phyloP scores from a whole-genome alignment of 192 early-diverging fungal genomes.

The Coemansia sp. region DNA sequence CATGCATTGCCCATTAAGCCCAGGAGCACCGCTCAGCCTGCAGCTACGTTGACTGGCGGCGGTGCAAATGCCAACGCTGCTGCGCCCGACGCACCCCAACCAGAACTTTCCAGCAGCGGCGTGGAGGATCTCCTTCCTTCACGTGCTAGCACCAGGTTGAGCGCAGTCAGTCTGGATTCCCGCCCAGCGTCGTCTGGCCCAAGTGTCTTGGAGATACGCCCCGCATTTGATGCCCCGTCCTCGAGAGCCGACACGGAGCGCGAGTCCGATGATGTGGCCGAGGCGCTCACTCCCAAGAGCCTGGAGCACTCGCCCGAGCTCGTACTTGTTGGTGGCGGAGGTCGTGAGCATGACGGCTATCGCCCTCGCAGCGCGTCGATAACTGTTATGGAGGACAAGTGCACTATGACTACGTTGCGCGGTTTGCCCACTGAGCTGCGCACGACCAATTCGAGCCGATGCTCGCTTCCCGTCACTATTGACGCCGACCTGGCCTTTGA shows the following conservation, averaged over 20 bases:
- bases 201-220: constrained; percentile 45
- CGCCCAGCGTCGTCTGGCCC: constrained; percentile 28
- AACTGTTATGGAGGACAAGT: constrained; percentile 42
- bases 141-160: constrained; percentile 32
- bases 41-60: constrained; percentile 16
- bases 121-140: background rate
- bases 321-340: constrained; percentile 42
- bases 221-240: constrained; percentile 37
- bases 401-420: constrained; percentile 48
- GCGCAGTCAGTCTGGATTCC: constrained; percentile 24
- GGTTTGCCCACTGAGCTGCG: constrained; percentile 34
- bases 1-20: constrained; percentile 31
- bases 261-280: constrained; percentile 7
- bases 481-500: constrained; percentile 4
- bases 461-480: constrained; percentile 3
- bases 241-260: constrained; percentile 13
- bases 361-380: constrained; percentile 44
- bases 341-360: background rate
- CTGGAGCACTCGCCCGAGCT: constrained; percentile 24
- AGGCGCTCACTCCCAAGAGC: constrained; percentile 27
- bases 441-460: constrained; percentile 10
- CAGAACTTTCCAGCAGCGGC: background rate
- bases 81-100: background rate
- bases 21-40: background rate
- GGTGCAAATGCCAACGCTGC: background rate